Conservation (phyloP, 805 yeast genomes). For the Saturnispora bothae region DNA sequence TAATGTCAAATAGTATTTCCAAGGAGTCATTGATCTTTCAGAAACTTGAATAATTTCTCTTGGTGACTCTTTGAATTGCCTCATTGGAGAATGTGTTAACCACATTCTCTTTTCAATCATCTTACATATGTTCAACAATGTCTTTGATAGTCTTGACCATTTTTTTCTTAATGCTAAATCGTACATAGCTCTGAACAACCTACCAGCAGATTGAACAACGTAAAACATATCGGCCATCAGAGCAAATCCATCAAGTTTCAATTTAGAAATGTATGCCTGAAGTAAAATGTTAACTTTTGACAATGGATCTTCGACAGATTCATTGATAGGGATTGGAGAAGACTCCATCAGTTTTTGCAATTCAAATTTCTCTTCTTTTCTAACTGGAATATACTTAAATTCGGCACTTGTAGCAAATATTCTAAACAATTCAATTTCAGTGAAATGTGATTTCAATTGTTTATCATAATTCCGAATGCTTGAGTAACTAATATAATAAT, state of each 20-base stretch:
- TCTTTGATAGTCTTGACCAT: constrained; percentile 58
- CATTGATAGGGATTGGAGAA: constrained; percentile 83
- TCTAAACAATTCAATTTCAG: constrained; percentile 65
- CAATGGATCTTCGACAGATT: constrained; percentile 53
- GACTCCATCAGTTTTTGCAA: constrained; percentile 54
- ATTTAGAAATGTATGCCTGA: constrained; percentile 77
- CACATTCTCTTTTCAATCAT: constrained; percentile 77
- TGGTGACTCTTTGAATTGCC: constrained; percentile 74
- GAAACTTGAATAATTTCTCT: constrained; percentile 57
- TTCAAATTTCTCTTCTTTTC: constrained; percentile 79
- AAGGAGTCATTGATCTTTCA: constrained; percentile 76
- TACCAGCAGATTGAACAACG: constrained; percentile 85
- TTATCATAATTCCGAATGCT: constrained; percentile 62
- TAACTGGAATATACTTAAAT: constrained; percentile 69
- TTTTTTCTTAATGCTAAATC: constrained; percentile 62
- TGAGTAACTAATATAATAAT: constrained; percentile 67
- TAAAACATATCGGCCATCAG: constrained; percentile 88
- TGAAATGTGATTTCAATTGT: constrained; percentile 51
- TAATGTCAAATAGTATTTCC: constrained; percentile 64
- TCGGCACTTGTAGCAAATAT: constrained; percentile 78
- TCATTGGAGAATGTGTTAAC: constrained; percentile 74
- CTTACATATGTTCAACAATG: constrained; percentile 56
- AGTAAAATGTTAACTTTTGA: constrained; percentile 73
- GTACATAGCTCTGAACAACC: constrained; percentile 75
- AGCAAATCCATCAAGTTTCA: constrained; percentile 78